Percentiles rank a stretch among this genome's conserved stretches.
phyloP scores from a whole-genome alignment of 352 stramenopile species.

The Globisporangium middletonii region DNA sequence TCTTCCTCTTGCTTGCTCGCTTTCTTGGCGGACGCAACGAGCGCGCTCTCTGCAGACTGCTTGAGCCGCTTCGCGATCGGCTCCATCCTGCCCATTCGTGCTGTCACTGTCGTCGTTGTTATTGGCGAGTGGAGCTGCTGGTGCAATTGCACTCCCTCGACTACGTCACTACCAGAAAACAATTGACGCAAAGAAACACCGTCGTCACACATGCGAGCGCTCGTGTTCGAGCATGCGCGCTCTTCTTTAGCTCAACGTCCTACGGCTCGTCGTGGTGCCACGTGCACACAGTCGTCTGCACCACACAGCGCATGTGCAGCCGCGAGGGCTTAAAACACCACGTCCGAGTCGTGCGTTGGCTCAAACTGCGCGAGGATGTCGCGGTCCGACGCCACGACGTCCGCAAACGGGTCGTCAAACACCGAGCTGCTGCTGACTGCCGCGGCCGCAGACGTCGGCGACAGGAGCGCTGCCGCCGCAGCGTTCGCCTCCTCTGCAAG shows the following conservation, averaged over 20 bases:
- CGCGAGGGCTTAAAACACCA: constrained; percentile 57
- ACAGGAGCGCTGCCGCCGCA: constrained; percentile 11
- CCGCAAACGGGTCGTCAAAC: constrained; percentile 62
- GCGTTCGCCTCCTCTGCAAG: constrained; percentile 13
- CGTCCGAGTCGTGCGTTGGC: constrained; percentile 60
- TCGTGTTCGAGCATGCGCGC: no score
- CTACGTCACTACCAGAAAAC: background rate
- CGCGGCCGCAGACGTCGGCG: constrained; percentile 9
- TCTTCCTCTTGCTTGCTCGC: constrained; percentile 25
- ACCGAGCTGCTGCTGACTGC: constrained; percentile 16
- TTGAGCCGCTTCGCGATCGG: constrained; percentile 80
- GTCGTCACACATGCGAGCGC: no score
- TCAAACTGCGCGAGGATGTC: constrained; percentile 84
- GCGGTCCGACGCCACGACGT: constrained; percentile 59
- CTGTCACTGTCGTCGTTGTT: no score
- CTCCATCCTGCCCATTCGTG: constrained; percentile 30
- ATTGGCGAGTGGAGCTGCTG: no score
- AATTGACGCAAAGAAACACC: no score
- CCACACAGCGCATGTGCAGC: background rate
- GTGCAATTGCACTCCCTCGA: background rate
- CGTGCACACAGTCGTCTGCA: background rate
- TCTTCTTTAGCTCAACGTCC: no score
- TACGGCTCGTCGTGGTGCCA: no score
- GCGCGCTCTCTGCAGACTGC: constrained; percentile 61
- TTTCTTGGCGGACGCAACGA: constrained; percentile 24